Base-by-base conservation (phyloP, 495 filamentous ascomycete species). In the Aspergillus bridgeri region DNA sequence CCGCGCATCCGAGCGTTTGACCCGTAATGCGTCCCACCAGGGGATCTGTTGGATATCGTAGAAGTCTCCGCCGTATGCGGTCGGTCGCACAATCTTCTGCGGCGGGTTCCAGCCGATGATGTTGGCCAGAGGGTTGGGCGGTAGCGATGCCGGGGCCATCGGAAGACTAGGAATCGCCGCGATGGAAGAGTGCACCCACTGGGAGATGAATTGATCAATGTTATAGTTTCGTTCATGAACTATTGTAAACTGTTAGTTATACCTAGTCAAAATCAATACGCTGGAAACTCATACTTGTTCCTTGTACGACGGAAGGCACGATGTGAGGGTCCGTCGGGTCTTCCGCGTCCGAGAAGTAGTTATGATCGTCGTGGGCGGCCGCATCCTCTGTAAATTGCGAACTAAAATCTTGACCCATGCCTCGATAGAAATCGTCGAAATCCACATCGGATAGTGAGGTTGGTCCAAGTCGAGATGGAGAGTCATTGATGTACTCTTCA, bases 41-140 rank as follows among this genome's bases (percentile, higher is more conserved):
- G 88, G 77, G 42, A 96, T 87, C 51, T 90, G 89, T 66, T 96
- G 90, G 24, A 90, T 69, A 66, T 96, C 91, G 62, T 75, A 89
- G 19, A 68, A 65, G 42, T 88, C 85, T 20, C 78, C 69, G 17
- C 85, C 72, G 57, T 87, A 82, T 5, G 65, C 56, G n/a, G 53
- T 59, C 2, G 75, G 75, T 7, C 76, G 66, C 15, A 71, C 63
- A 27, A 79, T 70, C 61, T 75, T 71, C 3, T 57, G 59, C 13
- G 78, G 82, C 18, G 75, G 77, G 27, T 56, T 57, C 69, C 74
- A 77, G 42, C 59, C 54, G 23, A 72, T 63, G 45, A 77, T 66
- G 25, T 66, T 71, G 2, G 67, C 60, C 3, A 73, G 45, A 24
- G 68, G 64, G 18, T 60, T 65, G 6, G 66, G 62, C 19, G 68